phyloP scores from a whole-genome alignment of 208 protist genomes.

The Trypanosoma conorhini region DNA sequence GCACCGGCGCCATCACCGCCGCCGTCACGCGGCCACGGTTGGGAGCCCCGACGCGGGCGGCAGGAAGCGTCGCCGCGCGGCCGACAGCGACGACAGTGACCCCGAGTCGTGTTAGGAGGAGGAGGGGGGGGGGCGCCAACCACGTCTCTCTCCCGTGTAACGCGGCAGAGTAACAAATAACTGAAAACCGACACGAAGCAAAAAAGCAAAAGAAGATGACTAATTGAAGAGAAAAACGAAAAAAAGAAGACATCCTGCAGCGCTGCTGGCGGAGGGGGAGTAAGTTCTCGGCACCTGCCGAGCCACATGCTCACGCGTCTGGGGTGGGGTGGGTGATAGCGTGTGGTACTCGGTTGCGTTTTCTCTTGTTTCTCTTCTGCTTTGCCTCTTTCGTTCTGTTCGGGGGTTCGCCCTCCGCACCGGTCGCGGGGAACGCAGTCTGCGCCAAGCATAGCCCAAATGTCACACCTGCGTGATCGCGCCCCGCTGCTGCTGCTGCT shows the following conservation, averaged over 20 bases:
- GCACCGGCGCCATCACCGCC: constrained; percentile 41
- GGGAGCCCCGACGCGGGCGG: background rate
- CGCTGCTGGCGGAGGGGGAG: no score
- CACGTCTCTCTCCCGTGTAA: background rate
- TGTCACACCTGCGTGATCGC: background rate
- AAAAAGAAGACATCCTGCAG: background rate
- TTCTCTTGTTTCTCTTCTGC: background rate
- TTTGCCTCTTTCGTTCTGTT: background rate
- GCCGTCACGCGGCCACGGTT: constrained; percentile 5
- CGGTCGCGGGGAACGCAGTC: background rate
- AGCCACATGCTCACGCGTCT: no score
- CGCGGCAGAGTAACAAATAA: background rate
- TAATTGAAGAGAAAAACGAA: background rate
- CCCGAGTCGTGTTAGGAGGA: constrained; percentile 20
- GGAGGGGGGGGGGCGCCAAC: background rate
- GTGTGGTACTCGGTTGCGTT: no score
- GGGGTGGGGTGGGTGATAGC: no score
- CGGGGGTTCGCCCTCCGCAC: background rate
- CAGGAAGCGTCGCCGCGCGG: constrained; percentile 32
- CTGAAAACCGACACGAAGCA: background rate
- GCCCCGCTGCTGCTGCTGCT: constrained; percentile 1
- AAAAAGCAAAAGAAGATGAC: constrained; percentile 9
- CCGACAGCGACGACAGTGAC: constrained; percentile 18
- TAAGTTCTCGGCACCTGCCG: no score
- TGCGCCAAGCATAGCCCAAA: background rate